A percentile compares a stretch with the other conserved stretches of the same genome.
Conservation (phyloP, 306 rosid genomes). For the Prunus persica region DNA sequence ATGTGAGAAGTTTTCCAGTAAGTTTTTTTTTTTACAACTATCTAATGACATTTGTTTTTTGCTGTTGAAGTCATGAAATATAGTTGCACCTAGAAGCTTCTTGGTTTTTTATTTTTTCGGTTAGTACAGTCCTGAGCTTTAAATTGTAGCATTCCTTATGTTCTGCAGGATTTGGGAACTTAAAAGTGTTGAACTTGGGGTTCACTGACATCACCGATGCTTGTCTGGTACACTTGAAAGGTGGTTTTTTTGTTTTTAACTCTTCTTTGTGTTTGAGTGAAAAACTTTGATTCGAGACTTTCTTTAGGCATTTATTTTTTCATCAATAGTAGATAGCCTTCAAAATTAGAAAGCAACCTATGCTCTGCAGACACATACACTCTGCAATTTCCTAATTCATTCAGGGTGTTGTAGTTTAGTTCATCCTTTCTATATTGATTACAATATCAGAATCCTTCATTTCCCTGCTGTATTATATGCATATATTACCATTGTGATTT, state of each 20-base stretch:
- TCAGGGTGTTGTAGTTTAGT: background rate
- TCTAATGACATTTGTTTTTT: background rate
- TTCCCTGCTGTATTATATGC: background rate
- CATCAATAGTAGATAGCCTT: constrained; percentile 1
- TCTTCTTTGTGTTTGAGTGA: background rate
- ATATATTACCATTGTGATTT: background rate
- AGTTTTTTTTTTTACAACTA: constrained; percentile 34
- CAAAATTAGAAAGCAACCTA: background rate
- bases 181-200: constrained; percentile 78
- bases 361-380: background rate
- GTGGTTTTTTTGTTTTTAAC: constrained; percentile 32
- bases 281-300: background rate
- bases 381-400: background rate
- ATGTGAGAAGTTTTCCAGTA: constrained; percentile 71
- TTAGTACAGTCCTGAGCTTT: background rate
- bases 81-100: constrained; percentile 6
- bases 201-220: constrained; percentile 63
- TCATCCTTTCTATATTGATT: background rate
- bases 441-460: background rate
- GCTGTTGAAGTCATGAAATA: background rate
- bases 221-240: constrained; percentile 80
- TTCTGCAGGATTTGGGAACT: constrained; percentile 64
- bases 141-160: constrained; percentile 6
- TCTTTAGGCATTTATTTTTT: constrained; percentile 1
- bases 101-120: background rate